These are phyloP conservation scores for Chenopodium album DNA, from an alignment of 148 eudicot species.

Conservation along the genomic window DNA sequence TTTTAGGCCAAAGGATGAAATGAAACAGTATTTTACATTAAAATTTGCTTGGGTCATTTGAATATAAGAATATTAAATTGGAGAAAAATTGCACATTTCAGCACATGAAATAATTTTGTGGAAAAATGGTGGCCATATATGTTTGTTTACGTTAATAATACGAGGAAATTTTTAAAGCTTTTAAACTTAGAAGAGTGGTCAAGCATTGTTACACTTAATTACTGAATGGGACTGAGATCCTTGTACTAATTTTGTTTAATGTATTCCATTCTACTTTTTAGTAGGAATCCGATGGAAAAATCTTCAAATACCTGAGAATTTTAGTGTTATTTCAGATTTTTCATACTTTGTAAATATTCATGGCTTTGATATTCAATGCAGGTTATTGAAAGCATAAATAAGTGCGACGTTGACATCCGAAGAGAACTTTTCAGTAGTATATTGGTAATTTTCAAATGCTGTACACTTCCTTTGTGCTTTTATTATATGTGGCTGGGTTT, in stretches of 20 bases:
- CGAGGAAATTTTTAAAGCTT: not conserved
- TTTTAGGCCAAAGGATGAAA: not conserved
- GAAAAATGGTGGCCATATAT: not conserved
- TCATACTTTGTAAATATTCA: constrained; percentile 5
- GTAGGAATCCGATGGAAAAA: not conserved
- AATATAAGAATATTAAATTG: not conserved
- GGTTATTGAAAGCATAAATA: constrained; percentile 93
- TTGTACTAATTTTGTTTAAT: not conserved
- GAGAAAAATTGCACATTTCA: not conserved
- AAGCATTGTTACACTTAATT: not conserved
- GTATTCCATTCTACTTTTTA: not conserved
- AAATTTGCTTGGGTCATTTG: not conserved
- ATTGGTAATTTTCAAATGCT: constrained; percentile 50
- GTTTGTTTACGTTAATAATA: not conserved
- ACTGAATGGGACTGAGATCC: not conserved
- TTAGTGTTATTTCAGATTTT: not conserved
- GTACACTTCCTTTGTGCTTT: not conserved
- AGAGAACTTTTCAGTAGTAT: constrained; percentile 93
- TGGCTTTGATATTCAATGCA: constrained; percentile 35
- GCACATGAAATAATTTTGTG: too few relatives aligned
- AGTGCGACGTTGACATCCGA: constrained; percentile 93
- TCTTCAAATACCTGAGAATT: not conserved
- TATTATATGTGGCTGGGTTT: not conserved
- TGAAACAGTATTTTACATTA: too few relatives aligned
- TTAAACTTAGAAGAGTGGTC: not conserved